A percentile compares a stretch with the other conserved stretches of the same genome.
Conservation (phyloP, 306 rosid species). For the Prunus mume region DNA sequence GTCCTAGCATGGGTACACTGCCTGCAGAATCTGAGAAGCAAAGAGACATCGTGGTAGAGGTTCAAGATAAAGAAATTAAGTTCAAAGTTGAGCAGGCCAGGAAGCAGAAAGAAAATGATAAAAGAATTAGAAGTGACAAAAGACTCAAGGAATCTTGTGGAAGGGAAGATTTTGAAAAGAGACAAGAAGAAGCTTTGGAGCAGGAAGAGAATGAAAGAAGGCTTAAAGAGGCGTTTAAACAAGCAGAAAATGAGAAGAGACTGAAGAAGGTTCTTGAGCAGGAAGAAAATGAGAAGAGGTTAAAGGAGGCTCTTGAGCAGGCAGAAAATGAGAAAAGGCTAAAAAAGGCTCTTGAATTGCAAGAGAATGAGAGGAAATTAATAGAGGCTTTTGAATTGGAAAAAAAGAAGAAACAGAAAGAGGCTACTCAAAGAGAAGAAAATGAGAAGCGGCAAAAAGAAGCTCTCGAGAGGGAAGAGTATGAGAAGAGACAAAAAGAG, state of each 20-base stretch:
- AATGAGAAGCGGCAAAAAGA: conserved; percentile 28
- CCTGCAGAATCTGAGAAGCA: conserved; percentile 34
- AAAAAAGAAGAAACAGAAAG: conserved; percentile 16
- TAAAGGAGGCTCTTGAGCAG: conserved; percentile 33
- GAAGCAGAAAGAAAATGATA: conserved; percentile 26
- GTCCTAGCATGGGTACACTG: conserved; percentile 22
- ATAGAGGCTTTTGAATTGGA: conserved; percentile 14
- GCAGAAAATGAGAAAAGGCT: conserved; percentile 40
- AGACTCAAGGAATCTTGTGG: conserved; percentile 28
- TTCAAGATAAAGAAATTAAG: conserved; percentile 29
- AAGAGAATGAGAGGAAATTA: conserved; percentile 20
- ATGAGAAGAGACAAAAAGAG: conserved; percentile 2
- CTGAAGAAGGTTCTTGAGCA: conserved; percentile 26
- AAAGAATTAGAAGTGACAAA: conserved; percentile 33
- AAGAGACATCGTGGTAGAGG: conserved; percentile 25
- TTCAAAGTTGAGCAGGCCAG: conserved; percentile 39
- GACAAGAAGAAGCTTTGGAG: conserved; percentile 26
- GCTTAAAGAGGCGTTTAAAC: conserved; percentile 33
- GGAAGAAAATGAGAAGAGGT: conserved; percentile 33
- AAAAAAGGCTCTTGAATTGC: conserved; percentile 30
- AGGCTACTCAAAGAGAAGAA: conserved; percentile 25
- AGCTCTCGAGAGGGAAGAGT: conserved; percentile 24
- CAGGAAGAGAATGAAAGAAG: conserved; percentile 32
- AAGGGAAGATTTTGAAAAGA: conserved; percentile 28
- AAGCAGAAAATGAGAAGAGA: conserved; percentile 35